Evolutionary conservation across 164 flowering plant genomes (phyloP), one percentile per base, ranked within the genome.

Genomic region (Umbellularia californica): DNA sequence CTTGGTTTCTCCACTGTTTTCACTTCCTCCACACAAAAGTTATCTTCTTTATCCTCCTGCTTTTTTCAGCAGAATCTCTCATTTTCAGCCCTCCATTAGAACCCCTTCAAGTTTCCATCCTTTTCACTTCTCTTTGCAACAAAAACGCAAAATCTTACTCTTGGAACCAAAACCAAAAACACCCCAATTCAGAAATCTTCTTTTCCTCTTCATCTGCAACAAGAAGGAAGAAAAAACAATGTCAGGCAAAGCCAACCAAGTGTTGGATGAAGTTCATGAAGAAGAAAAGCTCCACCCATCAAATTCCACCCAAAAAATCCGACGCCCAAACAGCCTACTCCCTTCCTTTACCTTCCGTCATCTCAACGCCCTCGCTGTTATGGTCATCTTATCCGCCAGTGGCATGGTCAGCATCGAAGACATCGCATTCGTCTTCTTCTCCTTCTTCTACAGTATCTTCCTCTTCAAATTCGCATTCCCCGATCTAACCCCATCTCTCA

Each of bases 391-490:
- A 72, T 70, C 87, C 15, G 84, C 87, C 15, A 82, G 79, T 58
- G 87, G 89, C 15, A 84, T 83, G 85, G 85, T 84, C 27, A 64
- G 73, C 79, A 30, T 82, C 4, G 73, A 79, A 69, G 86, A 85
- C 72, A 20, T 81, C 25, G 70, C 79, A 1, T 84, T 85, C 76
- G 76, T 79, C 2, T 0, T 82, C 72, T 80, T 84, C 82, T 85
- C 88, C 50, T 0, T 82, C 60, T 1, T 84, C 78, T 84, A 84
- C 83, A 17, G 76, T 1, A 71, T 68, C 69, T 71, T 80, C 76
- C 51, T 80, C 65, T 70, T 84, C 55, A 75, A 35, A 20, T 19
- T 81, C 62, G 79, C 83, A 12, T 83, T 85, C 70, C 82, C 85
- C 3, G 0, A 65, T 19, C 64, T 14, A 23, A 30, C 22, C 19